Evolutionary conservation across 73 alveolate species (phyloP), one percentile per base, ranked within the genome.

Genomic region (Paraurostyla sp.): DNA sequence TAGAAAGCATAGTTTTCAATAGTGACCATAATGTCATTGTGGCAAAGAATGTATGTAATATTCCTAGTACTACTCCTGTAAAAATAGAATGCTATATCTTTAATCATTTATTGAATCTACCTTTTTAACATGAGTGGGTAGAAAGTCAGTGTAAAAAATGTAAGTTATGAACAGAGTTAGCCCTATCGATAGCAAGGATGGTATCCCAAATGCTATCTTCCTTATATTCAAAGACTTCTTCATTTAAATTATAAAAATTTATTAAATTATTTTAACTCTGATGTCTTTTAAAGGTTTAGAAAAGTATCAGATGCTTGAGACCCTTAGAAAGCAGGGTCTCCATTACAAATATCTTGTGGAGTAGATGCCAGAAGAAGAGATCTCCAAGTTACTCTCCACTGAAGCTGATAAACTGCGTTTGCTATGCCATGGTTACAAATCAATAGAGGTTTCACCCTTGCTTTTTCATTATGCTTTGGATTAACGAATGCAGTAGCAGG

Each of bases 21-120:
- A 73, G 51, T 45, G 86, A 73, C 86, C 86, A 73, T 6, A 73
- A 27, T 3, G 86, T 73, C 86, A 73, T 73, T 0, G 29, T 45
- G 15, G 59, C 29, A 9, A 73, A 30, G 30, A 22, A 48, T 9
- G 86, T 73, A 49, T 73, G 86, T 1, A 73, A 23, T 13, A 73
- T 16, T 1, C 86, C 86, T 18, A 73, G 32, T 20, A 48, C 9
- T 6, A 40, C 6, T n/a, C 71, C 86, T 45, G 71, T 43, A 16
- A 23, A 4, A 23, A 18, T 51, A 13, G 54, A 51, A 48, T 73
- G 65, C 86, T 73, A 73, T 32, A 23, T 6, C 20, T 32, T 73
- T 1, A 2, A 11, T 23, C 29, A 41, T 0, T 48, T 6, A 25
- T 43, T 11, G 16, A 32, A 32, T 36, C 51, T 73, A 73, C 86